Conservation (phyloP, 495 filamentous ascomycete genomes). For the Trichoderma orchidacearum region DNA sequence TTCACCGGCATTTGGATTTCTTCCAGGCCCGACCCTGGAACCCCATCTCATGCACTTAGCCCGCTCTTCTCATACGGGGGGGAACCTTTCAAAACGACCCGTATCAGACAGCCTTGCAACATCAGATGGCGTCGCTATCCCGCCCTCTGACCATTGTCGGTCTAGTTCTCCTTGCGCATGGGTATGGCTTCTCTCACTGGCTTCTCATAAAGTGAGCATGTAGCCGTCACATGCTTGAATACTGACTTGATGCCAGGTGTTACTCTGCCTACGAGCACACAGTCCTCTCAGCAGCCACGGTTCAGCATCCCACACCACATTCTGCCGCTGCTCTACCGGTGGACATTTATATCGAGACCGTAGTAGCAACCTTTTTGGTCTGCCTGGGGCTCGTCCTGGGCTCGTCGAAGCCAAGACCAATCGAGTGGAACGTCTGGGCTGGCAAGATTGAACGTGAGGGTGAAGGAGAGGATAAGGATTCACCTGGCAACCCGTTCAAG, state of each 20-base stretch:
- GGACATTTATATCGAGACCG: constrained; percentile 67
- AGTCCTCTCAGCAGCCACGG: constrained; percentile 44
- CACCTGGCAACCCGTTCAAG: constrained; percentile 35
- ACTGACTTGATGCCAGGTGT: constrained; percentile 45
- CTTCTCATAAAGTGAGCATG: not conserved
- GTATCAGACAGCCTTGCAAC: not conserved
- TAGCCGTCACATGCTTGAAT: no score
- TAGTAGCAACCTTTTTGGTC: constrained; percentile 54
- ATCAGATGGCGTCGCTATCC: constrained; percentile 50
- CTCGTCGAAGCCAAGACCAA: constrained; percentile 56
- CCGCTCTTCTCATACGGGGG: not conserved
- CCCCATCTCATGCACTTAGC: not conserved
- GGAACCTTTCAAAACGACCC: not conserved
- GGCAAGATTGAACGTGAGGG: constrained; percentile 69
- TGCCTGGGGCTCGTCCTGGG: constrained; percentile 58
- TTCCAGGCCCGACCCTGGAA: not conserved
- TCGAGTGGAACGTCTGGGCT: constrained; percentile 74
- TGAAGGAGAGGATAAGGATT: constrained; percentile 41
- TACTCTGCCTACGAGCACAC: constrained; percentile 83
- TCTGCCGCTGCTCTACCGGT: constrained; percentile 40
- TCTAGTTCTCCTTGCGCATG: constrained; percentile 53
- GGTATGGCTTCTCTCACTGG: constrained; percentile 34
- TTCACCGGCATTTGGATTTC: not conserved
- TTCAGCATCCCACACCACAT: constrained; percentile 32
- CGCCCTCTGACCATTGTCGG: constrained; percentile 50